Percentiles rank a stretch among this genome's conserved stretches.
phyloP scores from a whole-genome alignment of 1,284 basidiomycete species.

The Puccinia sorghi region DNA sequence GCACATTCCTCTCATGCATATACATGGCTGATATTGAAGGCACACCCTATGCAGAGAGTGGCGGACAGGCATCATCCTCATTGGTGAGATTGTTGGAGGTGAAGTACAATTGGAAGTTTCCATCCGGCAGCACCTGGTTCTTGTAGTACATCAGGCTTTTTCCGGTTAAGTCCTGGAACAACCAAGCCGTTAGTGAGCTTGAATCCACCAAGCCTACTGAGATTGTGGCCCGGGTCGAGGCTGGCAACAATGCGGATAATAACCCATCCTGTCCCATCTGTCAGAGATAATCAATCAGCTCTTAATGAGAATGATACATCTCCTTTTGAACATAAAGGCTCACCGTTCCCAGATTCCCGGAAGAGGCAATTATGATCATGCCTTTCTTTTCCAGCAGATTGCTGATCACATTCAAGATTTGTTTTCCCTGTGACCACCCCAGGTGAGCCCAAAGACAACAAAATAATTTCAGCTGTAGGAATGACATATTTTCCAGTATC shows the following conservation, averaged over 20 bases:
- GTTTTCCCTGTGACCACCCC: constrained; percentile 32
- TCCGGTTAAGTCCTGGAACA: not conserved
- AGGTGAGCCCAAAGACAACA: constrained; percentile 19
- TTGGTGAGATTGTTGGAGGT: constrained; percentile 21
- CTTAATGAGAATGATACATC: too few species aligned
- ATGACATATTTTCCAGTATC: too few species aligned
- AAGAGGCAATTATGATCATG: constrained; percentile 12
- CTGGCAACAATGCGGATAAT: constrained; percentile 27
- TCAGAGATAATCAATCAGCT: too few species aligned
- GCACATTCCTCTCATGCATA: too few species aligned
- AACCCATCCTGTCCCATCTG: constrained; percentile 12
- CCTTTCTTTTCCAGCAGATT: constrained; percentile 22
- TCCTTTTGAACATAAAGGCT: too few species aligned
- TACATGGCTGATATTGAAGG: too few species aligned
- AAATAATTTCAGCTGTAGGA: constrained; percentile 43
- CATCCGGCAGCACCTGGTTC: constrained; percentile 10
- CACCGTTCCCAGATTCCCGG: constrained; percentile 44
- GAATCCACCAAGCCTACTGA: constrained; percentile 39
- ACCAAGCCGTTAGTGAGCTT: not conserved
- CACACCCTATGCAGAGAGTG: constrained; percentile 30
- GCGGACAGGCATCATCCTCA: constrained; percentile 27
- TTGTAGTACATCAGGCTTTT: constrained; percentile 19
- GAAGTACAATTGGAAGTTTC: constrained; percentile 25
- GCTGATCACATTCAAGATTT: constrained; percentile 17
- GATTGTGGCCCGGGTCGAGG: constrained; percentile 29